These are phyloP conservation scores for Fagus crenata DNA, from an alignment of 306 rosid genomes.

Conservation along the genomic window DNA sequence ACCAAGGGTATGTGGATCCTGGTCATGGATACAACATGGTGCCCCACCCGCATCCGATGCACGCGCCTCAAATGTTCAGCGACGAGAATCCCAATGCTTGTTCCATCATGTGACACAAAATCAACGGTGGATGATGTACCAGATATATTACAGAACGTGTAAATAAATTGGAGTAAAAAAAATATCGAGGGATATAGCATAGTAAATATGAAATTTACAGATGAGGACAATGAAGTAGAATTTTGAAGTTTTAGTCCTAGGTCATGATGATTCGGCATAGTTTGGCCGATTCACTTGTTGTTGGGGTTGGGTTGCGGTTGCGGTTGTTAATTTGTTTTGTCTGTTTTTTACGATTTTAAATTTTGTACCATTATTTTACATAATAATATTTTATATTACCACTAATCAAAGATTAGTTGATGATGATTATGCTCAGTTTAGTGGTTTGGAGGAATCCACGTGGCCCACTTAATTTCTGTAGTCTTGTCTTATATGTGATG, in stretches of 20 bases:
- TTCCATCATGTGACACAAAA: constrained; percentile 62
- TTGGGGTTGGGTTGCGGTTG: constrained; percentile 27
- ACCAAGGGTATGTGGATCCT: constrained; percentile 20
- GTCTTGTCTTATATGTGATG: too few relatives aligned
- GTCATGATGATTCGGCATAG: neutral
- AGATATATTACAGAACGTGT: constrained; percentile 16
- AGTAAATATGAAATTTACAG: neutral
- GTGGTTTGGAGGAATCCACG: too few relatives aligned
- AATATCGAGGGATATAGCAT: neutral
- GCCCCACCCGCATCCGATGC: constrained; percentile 15
- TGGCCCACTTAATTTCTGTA: too few relatives aligned
- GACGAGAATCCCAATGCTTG: constrained; percentile 96
- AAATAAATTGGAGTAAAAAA: constrained; percentile 18
- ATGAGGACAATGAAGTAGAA: neutral
- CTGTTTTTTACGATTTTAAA: neutral
- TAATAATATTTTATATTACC: neutral
- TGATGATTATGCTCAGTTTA: too few relatives aligned
- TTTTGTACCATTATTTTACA: neutral
- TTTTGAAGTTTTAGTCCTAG: constrained; percentile 2
- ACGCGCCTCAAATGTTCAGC: constrained; percentile 60
- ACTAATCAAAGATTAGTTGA: too few relatives aligned
- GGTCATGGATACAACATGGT: constrained; percentile 27
- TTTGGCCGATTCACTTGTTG: neutral
- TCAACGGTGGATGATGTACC: neutral
- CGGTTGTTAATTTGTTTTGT: neutral